Evolutionary conservation across 768 basidiomycete genomes (phyloP).

Genomic region (Tricholoma hemisulphureum): DNA sequence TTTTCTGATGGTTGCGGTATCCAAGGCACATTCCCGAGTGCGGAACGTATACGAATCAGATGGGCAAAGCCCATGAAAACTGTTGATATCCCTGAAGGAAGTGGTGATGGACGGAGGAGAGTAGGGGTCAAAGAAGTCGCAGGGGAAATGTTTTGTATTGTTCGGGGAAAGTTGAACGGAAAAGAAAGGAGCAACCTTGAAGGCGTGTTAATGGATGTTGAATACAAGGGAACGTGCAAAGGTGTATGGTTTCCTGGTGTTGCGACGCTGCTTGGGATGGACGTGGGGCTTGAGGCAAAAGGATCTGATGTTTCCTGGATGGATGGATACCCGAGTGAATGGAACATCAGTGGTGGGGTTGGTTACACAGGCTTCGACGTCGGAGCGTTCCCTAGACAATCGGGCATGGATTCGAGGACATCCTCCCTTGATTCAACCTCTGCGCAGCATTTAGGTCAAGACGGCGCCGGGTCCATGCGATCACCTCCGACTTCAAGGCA

Average conservation of each 20-base stretch:
- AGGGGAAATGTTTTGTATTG: conserved; percentile 61
- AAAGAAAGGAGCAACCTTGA: conserved; percentile 37
- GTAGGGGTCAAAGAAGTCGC: conserved; percentile 70
- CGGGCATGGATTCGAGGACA: conserved; percentile 38
- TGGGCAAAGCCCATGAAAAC: conserved; percentile 69
- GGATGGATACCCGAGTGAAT: conserved; percentile 45
- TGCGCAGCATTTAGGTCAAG: conserved; percentile 18
- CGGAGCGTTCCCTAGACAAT: conserved; percentile 36
- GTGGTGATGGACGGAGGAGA: conserved; percentile 54
- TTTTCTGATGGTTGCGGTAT: conserved; percentile 63
- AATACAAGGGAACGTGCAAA: conserved; percentile 72
- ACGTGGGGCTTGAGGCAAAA: conserved; percentile 66
- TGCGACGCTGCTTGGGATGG: conserved; percentile 77
- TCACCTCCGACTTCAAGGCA: conserved; percentile 30
- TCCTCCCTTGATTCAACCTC: conserved; percentile 48
- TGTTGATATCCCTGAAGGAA: conserved; percentile 41
- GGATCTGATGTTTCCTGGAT: conserved; percentile 71
- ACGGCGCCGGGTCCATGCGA: conserved; percentile 17
- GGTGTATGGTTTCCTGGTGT: conserved; percentile 83
- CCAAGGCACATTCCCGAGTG: conserved; percentile 76
- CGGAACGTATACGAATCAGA: conserved; percentile 71
- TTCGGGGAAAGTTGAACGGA: conserved; percentile 51
- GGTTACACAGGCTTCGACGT: conserved; percentile 75
- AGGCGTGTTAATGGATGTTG: conserved; percentile 62
- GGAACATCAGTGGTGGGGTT: conserved; percentile 60